Evolutionary conservation across 257 asterid species (phyloP).

Genomic region (Echium plantagineum): DNA sequence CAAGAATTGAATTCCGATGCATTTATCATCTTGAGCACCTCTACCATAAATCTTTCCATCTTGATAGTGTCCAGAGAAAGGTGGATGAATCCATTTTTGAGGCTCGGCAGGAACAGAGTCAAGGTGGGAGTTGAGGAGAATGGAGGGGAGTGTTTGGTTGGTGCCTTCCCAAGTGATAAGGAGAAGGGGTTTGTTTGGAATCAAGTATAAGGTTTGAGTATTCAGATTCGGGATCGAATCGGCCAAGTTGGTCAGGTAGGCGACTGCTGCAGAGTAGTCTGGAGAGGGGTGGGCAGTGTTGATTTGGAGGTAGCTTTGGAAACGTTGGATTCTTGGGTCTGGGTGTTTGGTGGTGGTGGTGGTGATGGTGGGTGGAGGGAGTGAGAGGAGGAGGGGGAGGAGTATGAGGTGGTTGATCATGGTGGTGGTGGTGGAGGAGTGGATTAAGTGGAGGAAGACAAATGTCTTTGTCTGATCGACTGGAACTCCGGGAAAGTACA

Average conservation of each 20-base stretch:
- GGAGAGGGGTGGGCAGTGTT: conserved; percentile 86
- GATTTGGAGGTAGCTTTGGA: conserved; percentile 47
- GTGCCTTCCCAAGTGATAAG: conserved; percentile 72
- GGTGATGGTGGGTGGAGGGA: conserved; percentile 12
- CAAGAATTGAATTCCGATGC: conserved; percentile 56
- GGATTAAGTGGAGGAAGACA: too few relatives aligned
- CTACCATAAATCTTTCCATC: conserved; percentile 74
- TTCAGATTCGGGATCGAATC: conserved; percentile 48
- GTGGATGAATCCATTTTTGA: too few relatives aligned
- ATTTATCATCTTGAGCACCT: conserved; percentile 91
- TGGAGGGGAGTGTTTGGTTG: conserved; percentile 57
- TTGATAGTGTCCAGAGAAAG: too few relatives aligned
- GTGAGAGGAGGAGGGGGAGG: conserved; percentile 20
- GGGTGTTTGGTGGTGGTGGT: too few relatives aligned
- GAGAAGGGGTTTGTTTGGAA: conserved; percentile 54
- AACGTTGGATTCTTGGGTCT: too few relatives aligned
- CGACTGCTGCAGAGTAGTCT: conserved; percentile 54
- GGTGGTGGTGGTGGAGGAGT: not conserved
- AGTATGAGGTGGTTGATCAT: not conserved
- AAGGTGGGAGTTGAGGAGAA: conserved; percentile 74
- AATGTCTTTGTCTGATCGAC: too few relatives aligned
- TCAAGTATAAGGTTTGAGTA: conserved; percentile 26
- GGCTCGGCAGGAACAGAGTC: conserved; percentile 93
- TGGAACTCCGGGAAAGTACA: too few relatives aligned
- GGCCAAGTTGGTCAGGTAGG: conserved; percentile 50